Evolutionary conservation across 768 basidiomycete species (phyloP), one percentile per base, ranked within the genome.

Genomic region (Suillus alpinus): DNA sequence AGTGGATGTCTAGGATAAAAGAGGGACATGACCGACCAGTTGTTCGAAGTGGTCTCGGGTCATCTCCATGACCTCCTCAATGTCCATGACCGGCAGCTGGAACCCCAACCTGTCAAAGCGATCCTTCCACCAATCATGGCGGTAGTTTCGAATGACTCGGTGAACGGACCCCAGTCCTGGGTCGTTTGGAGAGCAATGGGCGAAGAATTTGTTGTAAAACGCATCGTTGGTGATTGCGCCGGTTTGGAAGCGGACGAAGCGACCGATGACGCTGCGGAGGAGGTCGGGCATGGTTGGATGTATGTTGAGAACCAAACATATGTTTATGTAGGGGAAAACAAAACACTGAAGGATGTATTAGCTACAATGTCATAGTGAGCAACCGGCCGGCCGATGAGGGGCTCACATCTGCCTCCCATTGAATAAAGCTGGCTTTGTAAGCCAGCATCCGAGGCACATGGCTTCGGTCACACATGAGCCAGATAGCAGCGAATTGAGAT

Each of bases 221-320:
- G 23, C 2, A 20, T 46, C 13, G 2, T 20, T 0, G 0, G 20
- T 46, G 5, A 23, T 23, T 0, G 0, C 6, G 0, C 44, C 5
- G 2, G 20, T 46, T 13, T 23, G 12, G 2, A 14, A 23, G 2
- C 0, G 1, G 44, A 1, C 0, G 0, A 46, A 46, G 2, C 10
- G 4, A 4, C n/a, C 2, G n/a, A 43, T 4, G 10, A 43, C 2
- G 10, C 10, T 20, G 0, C 0, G 10, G 0, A 43, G 43, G 43
- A 43, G n/a, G 43, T 43, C 2, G 0, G n/a, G 43, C 43, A 20
- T 43, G 0, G 43, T 43, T 4, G 43, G 43, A 1, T 20, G 43
- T 0, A 43, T 12, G n/a, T 43, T 43, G 0, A 43, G n/a, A 0
- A 43, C n/a, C n/a, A 20, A 0, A 2, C 4, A 43, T 20, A 20